Base-by-base conservation (phyloP, 2,329 filamentous ascomycete genomes). In the Penicillium sp. region DNA sequence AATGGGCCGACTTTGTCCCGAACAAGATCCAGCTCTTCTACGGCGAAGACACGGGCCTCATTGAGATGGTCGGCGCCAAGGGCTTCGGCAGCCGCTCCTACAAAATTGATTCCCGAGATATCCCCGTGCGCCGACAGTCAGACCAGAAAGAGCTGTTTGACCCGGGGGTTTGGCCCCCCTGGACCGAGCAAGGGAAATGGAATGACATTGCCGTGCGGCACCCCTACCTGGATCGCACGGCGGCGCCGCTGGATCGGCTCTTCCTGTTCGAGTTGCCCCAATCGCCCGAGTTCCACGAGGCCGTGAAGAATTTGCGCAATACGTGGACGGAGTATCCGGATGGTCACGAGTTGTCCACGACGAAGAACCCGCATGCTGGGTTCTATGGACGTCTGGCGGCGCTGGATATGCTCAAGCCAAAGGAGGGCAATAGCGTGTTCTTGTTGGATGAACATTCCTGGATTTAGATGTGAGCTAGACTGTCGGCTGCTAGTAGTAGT, bases 1-100 rank as follows among this genome's bases (percentile, higher is more conserved):
- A 83, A 65, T 85, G 83, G 73, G 69, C 69, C 13, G 73, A 76
- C 41, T 82, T 84, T 57, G 55, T 85, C 7, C 78, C 78, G 0
- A 70, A 72, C 22, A 61, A 64, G 2, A 63, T 56, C 27, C 50
- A 18, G 3, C 62, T 78, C 10, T 50, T 55, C 31, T 81, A 82
- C 60, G 67, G 61, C 35, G 77, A 73, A 0, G 60, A 67, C 1
- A 72, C 70, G 0, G 82, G 82, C 1, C 55, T 67, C n/a, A 71
- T 85, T 10, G 37, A 72, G 3, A 71, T 83, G 24, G 1, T 66
- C 1, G 73, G 73, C 5, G 19, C 24, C 10, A 73, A 68, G 2
- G 54, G 35, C 3, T 70, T 66, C 58, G 53, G 53, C 3, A 50
- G 67, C 14, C 53, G 50, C 2, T 50, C 66, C 19, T 56, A 61